Evolutionary conservation across 129 eudicot genomes (phyloP).

Genomic region (Calendula officinalis): DNA sequence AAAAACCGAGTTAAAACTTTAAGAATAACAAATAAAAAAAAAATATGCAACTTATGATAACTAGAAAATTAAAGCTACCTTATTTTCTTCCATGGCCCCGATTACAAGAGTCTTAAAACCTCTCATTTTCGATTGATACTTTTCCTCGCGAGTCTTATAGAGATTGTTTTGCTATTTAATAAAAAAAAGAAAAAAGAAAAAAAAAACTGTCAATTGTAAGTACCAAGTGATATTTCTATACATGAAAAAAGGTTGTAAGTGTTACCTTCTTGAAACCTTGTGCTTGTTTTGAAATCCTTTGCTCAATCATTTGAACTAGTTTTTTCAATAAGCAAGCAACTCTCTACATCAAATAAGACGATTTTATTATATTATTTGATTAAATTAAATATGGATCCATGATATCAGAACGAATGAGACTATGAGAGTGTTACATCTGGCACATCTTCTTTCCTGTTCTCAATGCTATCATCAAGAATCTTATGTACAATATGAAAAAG

Average conservation of each 20-base stretch:
- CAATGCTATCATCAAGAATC: constrained; percentile 83
- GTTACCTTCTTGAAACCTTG: constrained; percentile 67
- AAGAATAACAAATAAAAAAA: not conserved
- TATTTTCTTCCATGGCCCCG: constrained; percentile 78
- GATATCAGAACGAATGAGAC: constrained; percentile 7
- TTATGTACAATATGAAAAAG: constrained; percentile 61
- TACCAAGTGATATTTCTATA: constrained; percentile 4
- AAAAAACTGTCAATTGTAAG: not conserved
- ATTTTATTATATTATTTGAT: not conserved
- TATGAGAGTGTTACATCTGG: constrained; percentile 54
- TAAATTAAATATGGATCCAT: not conserved
- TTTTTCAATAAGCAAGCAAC: constrained; percentile 64
- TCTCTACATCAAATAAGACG: constrained; percentile 40
- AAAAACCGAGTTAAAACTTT: constrained; percentile 1
- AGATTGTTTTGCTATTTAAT: constrained; percentile 62
- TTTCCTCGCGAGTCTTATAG: constrained; percentile 71
- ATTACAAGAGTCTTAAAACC: constrained; percentile 68
- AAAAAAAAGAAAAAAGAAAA: not conserved
- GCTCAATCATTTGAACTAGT: constrained; percentile 79
- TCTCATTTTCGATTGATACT: constrained; percentile 51
- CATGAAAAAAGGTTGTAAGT: not conserved
- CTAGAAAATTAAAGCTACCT: constrained; percentile 40
- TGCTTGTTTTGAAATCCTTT: constrained; percentile 56
- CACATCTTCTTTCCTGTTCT: constrained; percentile 71
- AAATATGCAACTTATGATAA: constrained; percentile 2